A percentile compares a stretch with the other conserved stretches of the same genome.
phyloP scores from a whole-genome alignment of 139 green algal genomes.

The Volvox africanus region DNA sequence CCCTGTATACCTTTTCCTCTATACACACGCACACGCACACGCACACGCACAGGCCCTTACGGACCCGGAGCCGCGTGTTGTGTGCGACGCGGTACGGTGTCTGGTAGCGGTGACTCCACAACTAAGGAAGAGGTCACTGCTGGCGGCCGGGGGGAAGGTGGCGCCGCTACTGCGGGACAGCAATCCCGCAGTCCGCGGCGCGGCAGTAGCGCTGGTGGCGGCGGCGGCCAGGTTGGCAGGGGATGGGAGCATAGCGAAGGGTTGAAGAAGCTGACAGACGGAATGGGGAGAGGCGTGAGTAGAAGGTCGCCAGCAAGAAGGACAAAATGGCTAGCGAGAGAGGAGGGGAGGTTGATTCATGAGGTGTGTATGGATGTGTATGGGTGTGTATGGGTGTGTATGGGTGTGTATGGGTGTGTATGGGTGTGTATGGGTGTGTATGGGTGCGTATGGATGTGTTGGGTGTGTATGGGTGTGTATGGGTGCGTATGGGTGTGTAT shows the following conservation, averaged over 20 bases:
- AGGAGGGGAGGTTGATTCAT: too few species aligned
- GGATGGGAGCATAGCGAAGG: background rate
- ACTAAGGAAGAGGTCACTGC: slow-evolving; percentile 71
- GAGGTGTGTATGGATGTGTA: too few species aligned
- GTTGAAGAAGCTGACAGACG: background rate
- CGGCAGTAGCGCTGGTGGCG: slow-evolving; percentile 76
- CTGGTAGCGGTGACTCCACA: slow-evolving; percentile 65
- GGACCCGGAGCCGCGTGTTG: slow-evolving; percentile 74
- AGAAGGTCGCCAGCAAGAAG: background rate
- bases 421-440: too few species aligned
- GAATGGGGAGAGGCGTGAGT: background rate
- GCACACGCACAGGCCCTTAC: slow-evolving; percentile 67
- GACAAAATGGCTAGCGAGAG: too few species aligned
- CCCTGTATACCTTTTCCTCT: background rate
- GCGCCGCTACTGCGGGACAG: slow-evolving; percentile 66
- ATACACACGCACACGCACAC: too few species aligned
- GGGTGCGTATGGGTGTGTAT: too few species aligned
- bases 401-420: too few species aligned
- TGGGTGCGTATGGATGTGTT: too few species aligned
- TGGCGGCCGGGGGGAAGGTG: slow-evolving; percentile 64
- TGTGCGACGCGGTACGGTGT: slow-evolving; percentile 78
- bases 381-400: too few species aligned
- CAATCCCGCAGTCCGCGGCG: slow-evolving; percentile 67
- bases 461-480: too few species aligned
- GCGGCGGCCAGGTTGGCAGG: slow-evolving; percentile 60